These are phyloP conservation scores for Aspergillus indologenus DNA, from an alignment of 495 filamentous ascomycete genomes.

Conservation along the genomic window DNA sequence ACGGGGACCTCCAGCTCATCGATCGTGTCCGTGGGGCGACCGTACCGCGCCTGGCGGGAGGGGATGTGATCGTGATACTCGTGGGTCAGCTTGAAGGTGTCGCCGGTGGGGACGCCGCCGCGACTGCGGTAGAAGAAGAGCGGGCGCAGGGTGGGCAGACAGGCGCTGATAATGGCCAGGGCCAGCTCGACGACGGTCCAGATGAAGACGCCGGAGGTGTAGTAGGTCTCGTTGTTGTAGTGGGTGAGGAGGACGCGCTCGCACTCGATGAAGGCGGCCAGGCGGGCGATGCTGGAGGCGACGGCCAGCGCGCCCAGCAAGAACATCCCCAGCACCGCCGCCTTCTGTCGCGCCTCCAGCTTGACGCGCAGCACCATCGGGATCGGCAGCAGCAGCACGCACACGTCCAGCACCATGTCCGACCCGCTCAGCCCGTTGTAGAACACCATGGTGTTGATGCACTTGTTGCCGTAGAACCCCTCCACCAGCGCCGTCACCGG, in stretches of 20 bases:
- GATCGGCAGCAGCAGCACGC: background rate
- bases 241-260: background rate
- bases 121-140: background rate
- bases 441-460: background rate
- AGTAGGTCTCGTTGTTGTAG: background rate
- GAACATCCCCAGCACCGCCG: background rate
- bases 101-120: too few relatives aligned
- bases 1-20: too few relatives aligned
- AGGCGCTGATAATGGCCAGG: background rate
- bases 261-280: background rate
- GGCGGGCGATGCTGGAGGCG: conserved; percentile 1
- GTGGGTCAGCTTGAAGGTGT: too few relatives aligned
- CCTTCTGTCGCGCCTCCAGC: background rate
- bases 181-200: conserved; percentile 4
- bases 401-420: background rate
- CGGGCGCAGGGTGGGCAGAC: conserved; percentile 4
- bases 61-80: too few relatives aligned
- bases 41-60: too few relatives aligned
- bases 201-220: background rate
- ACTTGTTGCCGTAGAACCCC: background rate
- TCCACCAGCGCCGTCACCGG: conserved; percentile 5
- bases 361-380: background rate
- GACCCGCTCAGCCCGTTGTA: background rate
- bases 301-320: background rate
- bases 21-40: too few relatives aligned